phyloP scores from a whole-genome alignment of 2,329 filamentous ascomycete species.

The Fusarium chlamydosporum region DNA sequence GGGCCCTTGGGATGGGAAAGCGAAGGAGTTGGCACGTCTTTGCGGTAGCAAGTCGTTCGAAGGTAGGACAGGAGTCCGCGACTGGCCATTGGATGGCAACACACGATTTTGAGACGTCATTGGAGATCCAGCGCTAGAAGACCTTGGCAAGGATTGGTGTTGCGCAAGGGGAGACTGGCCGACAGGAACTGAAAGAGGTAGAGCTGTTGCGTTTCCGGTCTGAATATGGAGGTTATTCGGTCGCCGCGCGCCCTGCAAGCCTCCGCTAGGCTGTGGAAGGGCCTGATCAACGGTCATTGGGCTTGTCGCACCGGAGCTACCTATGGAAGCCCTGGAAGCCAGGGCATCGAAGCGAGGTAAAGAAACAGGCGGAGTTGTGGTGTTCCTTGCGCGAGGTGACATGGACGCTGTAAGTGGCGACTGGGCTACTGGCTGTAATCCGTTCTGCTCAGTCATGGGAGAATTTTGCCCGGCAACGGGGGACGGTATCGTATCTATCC shows the following conservation, averaged over 20 bases:
- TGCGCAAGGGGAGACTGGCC: slow-evolving; percentile 28
- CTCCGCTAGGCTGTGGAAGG: slow-evolving; percentile 14
- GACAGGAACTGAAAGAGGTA: slow-evolving; percentile 4
- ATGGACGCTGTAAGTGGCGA: slow-evolving; percentile 11
- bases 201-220: slow-evolving; percentile 6
- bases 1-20: slow-evolving; percentile 32
- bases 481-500: slow-evolving; percentile 32
- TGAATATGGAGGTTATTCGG: slow-evolving; percentile 23
- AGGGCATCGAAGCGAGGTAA: slow-evolving; percentile 25
- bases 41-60: slow-evolving; percentile 19
- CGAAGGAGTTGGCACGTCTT: slow-evolving; percentile 33
- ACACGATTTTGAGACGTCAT: slow-evolving; percentile 8
- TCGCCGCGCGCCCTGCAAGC: slow-evolving; percentile 17
- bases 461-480: slow-evolving; percentile 21
- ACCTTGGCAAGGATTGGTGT: slow-evolving; percentile 12
- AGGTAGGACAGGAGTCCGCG: slow-evolving; percentile 18
- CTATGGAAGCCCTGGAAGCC: neutral
- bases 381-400: slow-evolving; percentile 6
- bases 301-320: slow-evolving; percentile 19
- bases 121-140: slow-evolving; percentile 32
- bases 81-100: slow-evolving; percentile 18
- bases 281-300: slow-evolving; percentile 14
- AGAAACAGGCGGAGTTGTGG: slow-evolving; percentile 17
- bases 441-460: slow-evolving; percentile 18
- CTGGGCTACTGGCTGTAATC: slow-evolving; percentile 20